phyloP scores from a whole-genome alignment of 1,284 basidiomycete species.

The Ustilago hordei region DNA sequence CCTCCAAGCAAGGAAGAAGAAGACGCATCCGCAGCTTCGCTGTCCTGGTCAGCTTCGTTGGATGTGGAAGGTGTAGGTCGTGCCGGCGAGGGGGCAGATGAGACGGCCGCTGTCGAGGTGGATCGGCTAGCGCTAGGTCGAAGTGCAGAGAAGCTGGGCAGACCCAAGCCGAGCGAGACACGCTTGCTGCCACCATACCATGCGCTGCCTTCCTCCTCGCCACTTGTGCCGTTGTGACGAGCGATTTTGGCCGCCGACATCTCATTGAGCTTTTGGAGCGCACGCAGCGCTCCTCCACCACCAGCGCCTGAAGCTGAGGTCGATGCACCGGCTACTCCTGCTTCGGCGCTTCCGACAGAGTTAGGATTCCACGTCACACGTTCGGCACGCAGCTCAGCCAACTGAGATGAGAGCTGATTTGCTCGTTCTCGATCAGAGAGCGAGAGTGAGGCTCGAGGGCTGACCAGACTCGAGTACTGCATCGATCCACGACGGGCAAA shows the following conservation, averaged over 20 bases:
- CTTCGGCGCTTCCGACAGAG: background rate
- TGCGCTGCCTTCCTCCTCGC: conserved; percentile 9
- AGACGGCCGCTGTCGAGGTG: conserved; percentile 9
- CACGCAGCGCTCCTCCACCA: conserved; percentile 40
- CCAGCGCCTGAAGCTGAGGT: conserved; percentile 17
- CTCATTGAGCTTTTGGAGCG: conserved; percentile 45
- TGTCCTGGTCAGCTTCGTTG: background rate
- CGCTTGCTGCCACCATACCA: conserved; percentile 22
- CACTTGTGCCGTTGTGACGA: conserved; percentile 10
- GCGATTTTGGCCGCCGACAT: conserved; percentile 48
- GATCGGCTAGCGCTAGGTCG: conserved; percentile 22
- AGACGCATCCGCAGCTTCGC: conserved; percentile 1
- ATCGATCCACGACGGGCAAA: conserved; percentile 20
- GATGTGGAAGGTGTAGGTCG: conserved; percentile 1
- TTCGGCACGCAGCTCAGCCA: conserved; percentile 37
- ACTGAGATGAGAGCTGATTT: conserved; percentile 29
- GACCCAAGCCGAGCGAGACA: conserved; percentile 34
- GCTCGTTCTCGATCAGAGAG: conserved; percentile 40
- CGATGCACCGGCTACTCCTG: conserved; percentile 1
- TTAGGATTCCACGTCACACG: conserved; percentile 43
- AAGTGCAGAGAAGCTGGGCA: conserved; percentile 40
- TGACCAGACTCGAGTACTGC: conserved; percentile 28
- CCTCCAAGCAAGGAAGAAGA: conserved; percentile 18
- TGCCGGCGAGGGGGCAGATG: background rate
- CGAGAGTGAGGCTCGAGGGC: conserved; percentile 36